Conservation (phyloP, 805 yeast genomes). For the Middelhovenomyces tepae region DNA sequence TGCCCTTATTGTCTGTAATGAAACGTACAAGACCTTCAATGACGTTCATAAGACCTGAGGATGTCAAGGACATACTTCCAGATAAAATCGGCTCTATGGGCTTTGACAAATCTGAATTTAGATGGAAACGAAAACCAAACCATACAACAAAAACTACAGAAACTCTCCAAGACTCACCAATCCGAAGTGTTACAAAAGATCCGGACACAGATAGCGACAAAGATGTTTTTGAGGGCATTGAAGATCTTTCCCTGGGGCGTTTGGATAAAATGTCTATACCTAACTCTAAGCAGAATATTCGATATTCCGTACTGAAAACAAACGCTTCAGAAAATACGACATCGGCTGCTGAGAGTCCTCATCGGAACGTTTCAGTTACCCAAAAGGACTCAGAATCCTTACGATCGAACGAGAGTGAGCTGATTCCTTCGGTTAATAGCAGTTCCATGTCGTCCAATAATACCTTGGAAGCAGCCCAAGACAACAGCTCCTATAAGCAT, state of each 20-base stretch:
- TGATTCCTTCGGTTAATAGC: constrained; percentile 1
- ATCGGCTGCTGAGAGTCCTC: background rate
- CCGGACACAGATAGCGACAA: constrained; percentile 10
- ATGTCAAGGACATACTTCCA: constrained; percentile 16
- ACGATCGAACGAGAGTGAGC: background rate
- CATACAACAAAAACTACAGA: background rate
- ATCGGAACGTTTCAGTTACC: too few relatives aligned
- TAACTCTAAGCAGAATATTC: too few relatives aligned
- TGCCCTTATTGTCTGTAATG: constrained; percentile 3
- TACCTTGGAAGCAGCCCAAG: too few relatives aligned
- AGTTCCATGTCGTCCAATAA: constrained; percentile 4
- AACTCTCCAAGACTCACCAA: background rate
- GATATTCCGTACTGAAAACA: background rate
- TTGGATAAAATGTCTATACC: too few relatives aligned
- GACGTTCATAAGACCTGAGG: constrained; percentile 2
- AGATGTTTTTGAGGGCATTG: constrained; percentile 22
- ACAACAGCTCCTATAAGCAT: too few relatives aligned
- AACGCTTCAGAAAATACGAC: background rate
- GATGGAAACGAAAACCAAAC: constrained; percentile 15
- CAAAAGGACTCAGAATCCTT: background rate
- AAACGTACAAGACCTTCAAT: background rate
- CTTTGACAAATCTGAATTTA: constrained; percentile 14
- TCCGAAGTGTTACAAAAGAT: background rate
- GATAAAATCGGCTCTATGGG: constrained; percentile 18
- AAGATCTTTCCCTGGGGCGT: constrained; percentile 11